Base-by-base conservation (phyloP, 2,329 filamentous ascomycete genomes). In the Geosmithia morbida region DNA sequence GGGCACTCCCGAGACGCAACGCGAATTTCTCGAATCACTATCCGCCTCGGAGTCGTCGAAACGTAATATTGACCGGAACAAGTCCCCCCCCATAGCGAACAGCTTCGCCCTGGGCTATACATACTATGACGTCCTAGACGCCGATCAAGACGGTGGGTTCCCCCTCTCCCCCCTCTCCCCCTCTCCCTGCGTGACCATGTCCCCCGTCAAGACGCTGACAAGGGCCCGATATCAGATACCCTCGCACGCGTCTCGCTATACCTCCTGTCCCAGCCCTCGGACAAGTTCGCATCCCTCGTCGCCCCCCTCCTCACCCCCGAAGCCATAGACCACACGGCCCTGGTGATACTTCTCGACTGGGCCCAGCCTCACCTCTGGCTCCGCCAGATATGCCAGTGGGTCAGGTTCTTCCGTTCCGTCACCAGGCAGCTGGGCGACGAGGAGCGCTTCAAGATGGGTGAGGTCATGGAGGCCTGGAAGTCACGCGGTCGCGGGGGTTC, bases 291-390 rank as follows among this genome's bases (percentile, higher is more conserved):
- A 41, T 82, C 85, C 30, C 80, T 96, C 48, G 73, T 96, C 51
- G 81, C 81, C 54, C 88, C 89, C 20, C 83, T 95, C 46, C 75
- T 96, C 51, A 94, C 85, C 17, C 81, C 86, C 42, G 78, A 86
- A 63, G 83, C 87, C 7, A 84, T 95, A 59, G 82, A 86, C 29
- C 84, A 94, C 61, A 94, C 86, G 44, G 75, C 94, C 51, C 77
- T 97, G 52, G 85, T 94, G 51, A 81, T 98, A 56, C 70, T 98
- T n/a, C 74, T 98, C 42, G 89, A 96, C 68, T 98, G 92, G 92
- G 83, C 85, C 49, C 81, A 92, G 59, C 92, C 92, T 14, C 95
- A 92, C 81, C 72, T 81, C 52, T 98, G 94, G 87, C 75, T 96
- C 59, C 79, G 87, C 50, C 84, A 95, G 64, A 70, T 98, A 49